phyloP scores from a whole-genome alignment of 805 yeast genomes.

The Metschnikowia anglica region DNA sequence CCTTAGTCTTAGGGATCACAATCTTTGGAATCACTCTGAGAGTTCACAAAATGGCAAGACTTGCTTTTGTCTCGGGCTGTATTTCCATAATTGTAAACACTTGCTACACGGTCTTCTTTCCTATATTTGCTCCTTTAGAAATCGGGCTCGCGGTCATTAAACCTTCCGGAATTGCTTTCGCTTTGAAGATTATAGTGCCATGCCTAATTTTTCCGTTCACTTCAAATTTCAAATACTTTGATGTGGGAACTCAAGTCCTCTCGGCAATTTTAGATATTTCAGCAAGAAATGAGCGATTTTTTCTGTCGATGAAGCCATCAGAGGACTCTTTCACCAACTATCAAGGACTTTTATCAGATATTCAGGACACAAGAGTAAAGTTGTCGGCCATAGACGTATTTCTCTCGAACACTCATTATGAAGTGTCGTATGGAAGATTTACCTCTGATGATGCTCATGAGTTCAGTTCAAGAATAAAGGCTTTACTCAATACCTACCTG shows the following conservation, averaged over 20 bases:
- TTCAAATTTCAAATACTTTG: conserved; percentile 23
- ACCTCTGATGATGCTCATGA: conserved; percentile 29
- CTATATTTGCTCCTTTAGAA: conserved; percentile 26
- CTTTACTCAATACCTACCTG: conserved; percentile 23
- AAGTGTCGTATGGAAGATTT: conserved; percentile 29
- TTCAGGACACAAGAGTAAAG: conserved; percentile 21
- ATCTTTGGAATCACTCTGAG: conserved; percentile 24
- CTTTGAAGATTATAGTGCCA: conserved; percentile 21
- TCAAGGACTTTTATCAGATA: conserved; percentile 20
- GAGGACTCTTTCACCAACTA: conserved; percentile 25
- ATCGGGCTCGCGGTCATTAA: conserved; percentile 23
- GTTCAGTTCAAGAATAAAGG: conserved; percentile 26
- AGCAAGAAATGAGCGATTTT: conserved; percentile 25
- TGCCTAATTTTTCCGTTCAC: conserved; percentile 31
- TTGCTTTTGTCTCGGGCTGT: conserved; percentile 24
- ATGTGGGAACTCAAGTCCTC: conserved; percentile 20
- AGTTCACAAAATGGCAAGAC: conserved; percentile 21
- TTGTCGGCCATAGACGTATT: conserved; percentile 23
- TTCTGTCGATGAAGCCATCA: conserved; percentile 30
- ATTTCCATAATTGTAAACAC: conserved; percentile 24
- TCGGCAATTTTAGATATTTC: conserved; percentile 16
- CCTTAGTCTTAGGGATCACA: conserved; percentile 25
- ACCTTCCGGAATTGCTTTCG: conserved; percentile 28
- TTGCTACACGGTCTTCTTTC: conserved; percentile 29
- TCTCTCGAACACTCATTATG: conserved; percentile 22